Percentiles rank a stretch among this genome's conserved stretches.
Evolutionary conservation across 257 asterid genomes (phyloP).

Genomic region (Solanum clarkiae): DNA sequence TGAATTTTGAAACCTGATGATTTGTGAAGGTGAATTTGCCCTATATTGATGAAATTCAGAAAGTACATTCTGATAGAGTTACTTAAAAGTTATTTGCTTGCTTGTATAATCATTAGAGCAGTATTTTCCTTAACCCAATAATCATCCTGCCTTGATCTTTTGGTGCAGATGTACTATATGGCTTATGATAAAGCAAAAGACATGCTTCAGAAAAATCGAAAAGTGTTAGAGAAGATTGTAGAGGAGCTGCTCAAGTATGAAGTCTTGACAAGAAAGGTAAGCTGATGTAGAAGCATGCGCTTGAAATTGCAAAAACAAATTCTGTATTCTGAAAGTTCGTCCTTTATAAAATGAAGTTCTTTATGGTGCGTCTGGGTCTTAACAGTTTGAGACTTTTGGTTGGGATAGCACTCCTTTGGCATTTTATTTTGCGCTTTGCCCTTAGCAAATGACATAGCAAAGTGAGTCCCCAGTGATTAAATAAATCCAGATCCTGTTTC

Average conservation of each 20-base stretch:
- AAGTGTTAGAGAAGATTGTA: slow-evolving; percentile 72
- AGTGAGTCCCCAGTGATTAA: not conserved
- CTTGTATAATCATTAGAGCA: not conserved
- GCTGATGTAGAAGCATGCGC: not conserved
- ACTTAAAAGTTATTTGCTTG: not conserved
- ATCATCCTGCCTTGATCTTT: not conserved
- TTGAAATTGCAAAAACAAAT: not conserved
- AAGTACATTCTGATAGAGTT: not conserved
- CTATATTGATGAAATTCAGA: not conserved
- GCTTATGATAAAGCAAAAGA: slow-evolving; percentile 75
- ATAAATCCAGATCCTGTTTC: not conserved
- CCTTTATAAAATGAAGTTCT: not conserved
- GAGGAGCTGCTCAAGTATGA: slow-evolving; percentile 76
- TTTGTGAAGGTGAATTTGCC: not conserved
- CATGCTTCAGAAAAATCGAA: slow-evolving; percentile 55
- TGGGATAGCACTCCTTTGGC: not conserved
- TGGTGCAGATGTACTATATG: slow-evolving; percentile 59
- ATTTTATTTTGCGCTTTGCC: not conserved
- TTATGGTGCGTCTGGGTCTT: not conserved
- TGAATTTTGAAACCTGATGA: not conserved
- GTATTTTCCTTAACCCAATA: not conserved
- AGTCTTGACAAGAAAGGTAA: slow-evolving; percentile 80
- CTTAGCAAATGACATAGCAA: not conserved
- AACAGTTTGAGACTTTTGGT: not conserved
- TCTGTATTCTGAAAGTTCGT: not conserved